A percentile compares a stretch with the other conserved stretches of the same genome.
phyloP scores from a whole-genome alignment of 1,284 basidiomycete species.

The Ganoderma sp. region DNA sequence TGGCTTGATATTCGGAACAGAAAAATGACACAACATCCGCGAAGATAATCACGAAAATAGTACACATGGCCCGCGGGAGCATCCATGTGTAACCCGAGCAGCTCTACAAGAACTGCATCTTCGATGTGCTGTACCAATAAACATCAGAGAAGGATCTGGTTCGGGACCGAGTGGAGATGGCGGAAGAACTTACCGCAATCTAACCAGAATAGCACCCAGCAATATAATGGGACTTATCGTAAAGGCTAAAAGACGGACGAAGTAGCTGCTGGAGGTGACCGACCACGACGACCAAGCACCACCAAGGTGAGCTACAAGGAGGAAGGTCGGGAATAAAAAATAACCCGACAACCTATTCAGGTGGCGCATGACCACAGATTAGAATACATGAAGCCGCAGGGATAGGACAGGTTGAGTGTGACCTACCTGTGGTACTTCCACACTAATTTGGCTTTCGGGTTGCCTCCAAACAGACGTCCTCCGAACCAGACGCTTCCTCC shows the following conservation, averaged over 20 bases:
- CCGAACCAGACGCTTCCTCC: slow-evolving; percentile 73
- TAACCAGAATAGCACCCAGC: slow-evolving; percentile 33
- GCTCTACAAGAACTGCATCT: slow-evolving; percentile 40
- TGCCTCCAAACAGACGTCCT: slow-evolving; percentile 68
- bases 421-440: slow-evolving; percentile 79
- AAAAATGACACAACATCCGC: background rate
- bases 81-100: background rate
- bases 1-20: background rate
- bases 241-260: slow-evolving; percentile 57
- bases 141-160: background rate
- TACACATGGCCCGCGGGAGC: background rate
- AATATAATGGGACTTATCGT: slow-evolving; percentile 52
- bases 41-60: background rate
- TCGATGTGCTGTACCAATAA: slow-evolving; percentile 34
- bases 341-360: slow-evolving; percentile 66
- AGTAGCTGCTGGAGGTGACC: slow-evolving; percentile 42
- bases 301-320: slow-evolving; percentile 65
- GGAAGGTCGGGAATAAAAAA: slow-evolving; percentile 57
- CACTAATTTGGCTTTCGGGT: slow-evolving; percentile 64
- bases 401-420: background rate
- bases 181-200: slow-evolving; percentile 34
- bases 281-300: slow-evolving; percentile 70
- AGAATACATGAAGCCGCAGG: background rate
- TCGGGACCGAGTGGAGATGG: background rate
- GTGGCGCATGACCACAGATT: background rate